Evolutionary conservation across 805 yeast species (phyloP).

Genomic region (Candida silvatica): DNA sequence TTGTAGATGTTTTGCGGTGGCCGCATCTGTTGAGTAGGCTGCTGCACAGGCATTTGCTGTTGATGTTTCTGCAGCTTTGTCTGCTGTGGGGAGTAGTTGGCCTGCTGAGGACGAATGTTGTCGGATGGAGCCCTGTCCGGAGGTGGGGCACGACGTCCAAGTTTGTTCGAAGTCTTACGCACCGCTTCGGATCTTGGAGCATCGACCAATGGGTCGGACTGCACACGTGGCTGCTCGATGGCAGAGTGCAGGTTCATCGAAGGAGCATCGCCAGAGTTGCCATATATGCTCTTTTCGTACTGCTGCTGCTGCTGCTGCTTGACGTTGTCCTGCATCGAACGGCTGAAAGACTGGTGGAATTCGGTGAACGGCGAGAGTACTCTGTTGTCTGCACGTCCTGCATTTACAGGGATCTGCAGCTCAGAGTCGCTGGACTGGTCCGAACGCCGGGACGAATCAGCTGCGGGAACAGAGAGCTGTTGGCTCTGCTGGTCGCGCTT

Average conservation of each 20-base stretch:
- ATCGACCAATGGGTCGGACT: too few species aligned
- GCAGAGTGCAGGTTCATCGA: background rate
- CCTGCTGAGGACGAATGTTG: constrained; percentile 6
- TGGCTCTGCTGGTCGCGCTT: too few species aligned
- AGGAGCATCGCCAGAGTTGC: background rate
- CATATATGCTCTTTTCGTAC: background rate
- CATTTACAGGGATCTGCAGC: constrained; percentile 4
- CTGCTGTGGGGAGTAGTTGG: too few species aligned
- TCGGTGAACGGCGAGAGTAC: constrained; percentile 28
- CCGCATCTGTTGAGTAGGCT: background rate
- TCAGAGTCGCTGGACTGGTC: constrained; percentile 2
- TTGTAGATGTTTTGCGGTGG: constrained; percentile 1
- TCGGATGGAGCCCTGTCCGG: constrained; percentile 9
- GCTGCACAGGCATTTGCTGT: too few species aligned
- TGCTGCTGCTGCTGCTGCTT: background rate
- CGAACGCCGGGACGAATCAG: constrained; percentile 3
- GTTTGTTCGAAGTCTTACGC: background rate
- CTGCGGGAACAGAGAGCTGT: too few species aligned
- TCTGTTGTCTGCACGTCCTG: constrained; percentile 8
- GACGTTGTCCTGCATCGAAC: constrained; percentile 16
- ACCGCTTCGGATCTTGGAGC: too few species aligned
- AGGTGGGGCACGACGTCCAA: background rate
- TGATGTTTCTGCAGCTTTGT: too few species aligned
- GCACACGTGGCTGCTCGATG: background rate
- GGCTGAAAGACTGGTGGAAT: constrained; percentile 22